These are phyloP conservation scores for Chrysanthemum seticuspe DNA, from an alignment of 129 eudicot species.

Conservation along the genomic window DNA sequence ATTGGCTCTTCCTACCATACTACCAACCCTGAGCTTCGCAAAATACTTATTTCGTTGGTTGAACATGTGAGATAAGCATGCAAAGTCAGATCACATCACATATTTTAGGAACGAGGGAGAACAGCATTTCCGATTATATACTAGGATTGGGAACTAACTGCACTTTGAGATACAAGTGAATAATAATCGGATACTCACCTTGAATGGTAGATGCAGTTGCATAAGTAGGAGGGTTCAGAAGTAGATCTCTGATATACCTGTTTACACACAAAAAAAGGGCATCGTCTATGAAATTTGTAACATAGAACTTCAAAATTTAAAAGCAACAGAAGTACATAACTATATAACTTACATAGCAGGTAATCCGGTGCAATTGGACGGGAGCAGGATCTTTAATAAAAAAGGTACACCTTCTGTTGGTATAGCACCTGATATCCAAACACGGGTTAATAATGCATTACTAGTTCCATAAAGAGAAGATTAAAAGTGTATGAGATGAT, in stretches of 20 bases:
- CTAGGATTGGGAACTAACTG: background rate
- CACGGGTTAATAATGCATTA: constrained; percentile 7
- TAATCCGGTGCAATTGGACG: constrained; percentile 76
- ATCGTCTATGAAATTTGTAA: too few species aligned
- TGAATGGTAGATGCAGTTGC: constrained; percentile 76
- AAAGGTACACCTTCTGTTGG: constrained; percentile 96
- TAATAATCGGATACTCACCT: constrained; percentile 46
- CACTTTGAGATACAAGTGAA: constrained; percentile 18
- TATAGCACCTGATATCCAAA: constrained; percentile 60
- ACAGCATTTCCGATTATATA: too few species aligned
- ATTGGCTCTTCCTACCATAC: constrained; percentile 20
- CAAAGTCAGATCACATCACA: constrained; percentile 8
- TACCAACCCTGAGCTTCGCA: background rate
- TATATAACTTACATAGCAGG: constrained; percentile 67
- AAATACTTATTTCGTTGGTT: constrained; percentile 6
- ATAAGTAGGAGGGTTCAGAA: constrained; percentile 95
- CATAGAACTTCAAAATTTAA: background rate
- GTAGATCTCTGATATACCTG: constrained; percentile 95
- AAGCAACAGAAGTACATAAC: constrained; percentile 13
- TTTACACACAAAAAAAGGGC: constrained; percentile 3
- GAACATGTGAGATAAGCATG: constrained; percentile 6
- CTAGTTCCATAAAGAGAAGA: constrained; percentile 6
- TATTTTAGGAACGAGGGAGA: constrained; percentile 1
- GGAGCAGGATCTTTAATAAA: constrained; percentile 75
- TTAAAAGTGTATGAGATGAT: constrained; percentile 18